phyloP scores from a whole-genome alignment of 2,329 filamentous ascomycete species.

The Penicillium oxalicum region DNA sequence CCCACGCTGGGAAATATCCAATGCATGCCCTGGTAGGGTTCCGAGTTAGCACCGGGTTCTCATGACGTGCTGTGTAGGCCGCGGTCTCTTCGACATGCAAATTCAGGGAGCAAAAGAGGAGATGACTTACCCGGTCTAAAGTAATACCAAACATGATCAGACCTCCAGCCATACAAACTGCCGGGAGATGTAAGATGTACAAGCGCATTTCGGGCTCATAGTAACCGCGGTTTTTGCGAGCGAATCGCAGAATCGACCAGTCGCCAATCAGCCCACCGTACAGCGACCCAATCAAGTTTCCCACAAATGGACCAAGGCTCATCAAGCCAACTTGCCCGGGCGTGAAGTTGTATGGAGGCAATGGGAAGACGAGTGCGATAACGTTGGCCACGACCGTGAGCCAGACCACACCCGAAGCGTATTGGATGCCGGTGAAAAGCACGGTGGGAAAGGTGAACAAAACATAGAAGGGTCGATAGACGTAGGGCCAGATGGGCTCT shows the following conservation, averaged over 20 bases:
- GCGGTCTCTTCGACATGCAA: not conserved
- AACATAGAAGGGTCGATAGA: slow-evolving; percentile 28
- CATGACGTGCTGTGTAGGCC: too few relatives aligned
- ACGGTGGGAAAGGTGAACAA: slow-evolving; percentile 36
- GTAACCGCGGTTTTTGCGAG: slow-evolving; percentile 42
- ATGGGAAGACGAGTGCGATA: slow-evolving; percentile 32
- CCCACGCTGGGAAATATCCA: slow-evolving; percentile 40
- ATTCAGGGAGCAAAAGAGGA: not conserved
- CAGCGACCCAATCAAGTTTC: slow-evolving; percentile 36
- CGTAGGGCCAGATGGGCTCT: slow-evolving; percentile 27
- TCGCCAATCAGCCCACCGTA: slow-evolving; percentile 40
- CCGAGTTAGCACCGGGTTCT: not conserved
- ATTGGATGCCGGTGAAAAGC: slow-evolving; percentile 37
- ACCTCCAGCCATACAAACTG: slow-evolving; percentile 39
- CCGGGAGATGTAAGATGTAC: slow-evolving; percentile 30
- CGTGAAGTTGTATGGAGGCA: slow-evolving; percentile 30
- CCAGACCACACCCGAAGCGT: slow-evolving; percentile 36
- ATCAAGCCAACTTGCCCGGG: slow-evolving; percentile 29
- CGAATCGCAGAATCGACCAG: slow-evolving; percentile 37
- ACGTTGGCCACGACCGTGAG: slow-evolving; percentile 29
- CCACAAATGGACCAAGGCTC: slow-evolving; percentile 34
- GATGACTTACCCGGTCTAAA: slow-evolving; percentile 26
- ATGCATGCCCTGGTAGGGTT: slow-evolving; percentile 37
- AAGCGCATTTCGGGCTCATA: slow-evolving; percentile 48
- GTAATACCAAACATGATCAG: slow-evolving; percentile 41